Evolutionary conservation across 208 protist species (phyloP).

Genomic region (Trypanosoma avium): DNA sequence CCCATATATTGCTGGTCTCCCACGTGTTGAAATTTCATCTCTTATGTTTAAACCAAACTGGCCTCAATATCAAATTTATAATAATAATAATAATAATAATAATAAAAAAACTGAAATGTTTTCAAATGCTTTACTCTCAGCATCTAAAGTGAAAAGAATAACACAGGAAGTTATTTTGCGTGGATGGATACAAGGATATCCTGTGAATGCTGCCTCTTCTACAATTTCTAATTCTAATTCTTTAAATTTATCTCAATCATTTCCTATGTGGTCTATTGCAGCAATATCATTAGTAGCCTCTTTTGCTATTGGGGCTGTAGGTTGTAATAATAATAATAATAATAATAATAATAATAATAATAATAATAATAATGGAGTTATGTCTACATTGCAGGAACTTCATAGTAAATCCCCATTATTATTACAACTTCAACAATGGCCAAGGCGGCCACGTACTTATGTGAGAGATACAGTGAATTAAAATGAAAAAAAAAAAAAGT

Average conservation of each 20-base stretch:
- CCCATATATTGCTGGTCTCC: neutral
- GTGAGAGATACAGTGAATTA: neutral
- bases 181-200: conserved; percentile 3
- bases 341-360: too few relatives aligned
- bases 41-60: conserved; percentile 2
- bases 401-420: neutral
- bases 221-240: neutral
- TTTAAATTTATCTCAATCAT: neutral
- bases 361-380: neutral
- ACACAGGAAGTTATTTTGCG: conserved; percentile 1
- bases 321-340: neutral
- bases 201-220: neutral
- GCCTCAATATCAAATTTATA: too few relatives aligned
- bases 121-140: neutral
- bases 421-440: neutral
- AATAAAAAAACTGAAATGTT: neutral
- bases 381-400: neutral
- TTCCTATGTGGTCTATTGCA: conserved; percentile 12
- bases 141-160: neutral
- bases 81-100: neutral
- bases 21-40: neutral
- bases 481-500: neutral
- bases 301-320: conserved; percentile 3
- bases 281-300: conserved; percentile 4
- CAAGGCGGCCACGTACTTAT: neutral